A percentile compares a stretch with the other conserved stretches of the same genome.
Evolutionary conservation across 192 early-diverging fungal species (phyloP).

Genomic region (Coemansia sp.): DNA sequence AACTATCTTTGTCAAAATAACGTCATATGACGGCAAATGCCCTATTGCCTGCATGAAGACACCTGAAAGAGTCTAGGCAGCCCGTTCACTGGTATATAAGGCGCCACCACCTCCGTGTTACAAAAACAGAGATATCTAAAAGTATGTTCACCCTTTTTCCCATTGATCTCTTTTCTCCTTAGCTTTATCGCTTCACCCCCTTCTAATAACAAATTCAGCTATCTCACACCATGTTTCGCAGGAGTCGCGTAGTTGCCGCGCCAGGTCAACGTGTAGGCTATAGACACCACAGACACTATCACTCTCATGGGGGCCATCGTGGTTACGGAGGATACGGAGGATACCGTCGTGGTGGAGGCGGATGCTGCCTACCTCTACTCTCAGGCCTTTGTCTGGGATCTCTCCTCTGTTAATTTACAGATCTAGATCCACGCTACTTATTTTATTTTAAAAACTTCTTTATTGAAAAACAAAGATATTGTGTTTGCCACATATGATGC

Average conservation of each 20-base stretch:
- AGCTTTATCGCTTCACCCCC: not conserved
- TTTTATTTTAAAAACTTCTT: not conserved
- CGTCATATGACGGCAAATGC: not conserved
- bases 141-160: not conserved
- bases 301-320: constrained; percentile 1
- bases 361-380: constrained; percentile 13
- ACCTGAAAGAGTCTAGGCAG: not conserved
- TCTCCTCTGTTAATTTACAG: not conserved
- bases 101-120: too few species aligned
- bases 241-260: constrained; percentile 11
- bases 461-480: not conserved
- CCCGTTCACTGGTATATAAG: too few species aligned
- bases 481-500: not conserved
- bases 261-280: constrained; percentile 14
- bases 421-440: not conserved
- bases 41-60: not conserved
- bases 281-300: constrained; percentile 9
- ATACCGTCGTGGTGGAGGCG: not conserved
- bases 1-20: not conserved
- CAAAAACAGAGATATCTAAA: not conserved
- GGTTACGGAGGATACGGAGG: not conserved
- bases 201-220: not conserved
- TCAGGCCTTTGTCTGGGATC: constrained; percentile 6
- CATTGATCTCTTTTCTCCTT: not conserved
- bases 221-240: constrained; percentile 17